These are phyloP conservation scores for Truncatella angustata DNA, from an alignment of 2,329 filamentous ascomycete genomes.

Conservation along the genomic window DNA sequence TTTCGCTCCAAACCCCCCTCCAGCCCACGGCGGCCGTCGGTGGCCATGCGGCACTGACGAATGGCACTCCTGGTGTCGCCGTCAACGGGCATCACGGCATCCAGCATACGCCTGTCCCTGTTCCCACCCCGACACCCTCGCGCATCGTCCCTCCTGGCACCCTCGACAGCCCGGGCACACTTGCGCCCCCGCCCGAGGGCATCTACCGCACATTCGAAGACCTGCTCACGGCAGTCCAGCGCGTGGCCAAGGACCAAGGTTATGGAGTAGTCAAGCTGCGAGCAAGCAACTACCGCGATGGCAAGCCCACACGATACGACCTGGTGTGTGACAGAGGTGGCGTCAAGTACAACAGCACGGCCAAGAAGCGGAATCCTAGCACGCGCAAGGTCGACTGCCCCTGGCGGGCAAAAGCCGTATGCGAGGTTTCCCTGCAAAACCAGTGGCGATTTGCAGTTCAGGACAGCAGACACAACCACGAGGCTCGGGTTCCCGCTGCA, in stretches of 20 bases:
- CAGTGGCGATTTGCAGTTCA: conserved; percentile 65
- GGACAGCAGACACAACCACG: conserved; percentile 60
- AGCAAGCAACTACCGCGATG: conserved; percentile 62
- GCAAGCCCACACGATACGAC: conserved; percentile 61
- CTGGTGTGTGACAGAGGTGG: conserved; percentile 62
- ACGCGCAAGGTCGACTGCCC: conserved; percentile 64
- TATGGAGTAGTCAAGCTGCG: conserved; percentile 63
- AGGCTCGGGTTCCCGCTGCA: conserved; percentile 53
- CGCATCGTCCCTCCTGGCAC: conserved; percentile 9
- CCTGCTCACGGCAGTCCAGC: conserved; percentile 55
- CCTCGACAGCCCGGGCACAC: conserved; percentile 26
- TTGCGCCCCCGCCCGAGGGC: conserved; percentile 57
- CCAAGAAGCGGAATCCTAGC: conserved; percentile 63
- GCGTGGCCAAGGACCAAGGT: conserved; percentile 59
- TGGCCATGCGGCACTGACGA: conserved; percentile 25
- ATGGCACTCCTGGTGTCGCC: conserved; percentile 24
- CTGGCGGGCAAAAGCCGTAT: conserved; percentile 62
- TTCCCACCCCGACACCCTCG: conserved; percentile 12
- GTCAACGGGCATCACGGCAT: conserved; percentile 10
- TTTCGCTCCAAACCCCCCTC: conserved; percentile 28
- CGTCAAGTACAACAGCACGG: conserved; percentile 64
- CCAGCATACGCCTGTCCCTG: conserved; percentile 14
- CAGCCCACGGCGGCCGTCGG: conserved; percentile 29
- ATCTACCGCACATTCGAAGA: conserved; percentile 61
- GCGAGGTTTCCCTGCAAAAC: conserved; percentile 60